phyloP scores from a whole-genome alignment of 2,329 filamentous ascomycete genomes.

The Penicillium sp. region DNA sequence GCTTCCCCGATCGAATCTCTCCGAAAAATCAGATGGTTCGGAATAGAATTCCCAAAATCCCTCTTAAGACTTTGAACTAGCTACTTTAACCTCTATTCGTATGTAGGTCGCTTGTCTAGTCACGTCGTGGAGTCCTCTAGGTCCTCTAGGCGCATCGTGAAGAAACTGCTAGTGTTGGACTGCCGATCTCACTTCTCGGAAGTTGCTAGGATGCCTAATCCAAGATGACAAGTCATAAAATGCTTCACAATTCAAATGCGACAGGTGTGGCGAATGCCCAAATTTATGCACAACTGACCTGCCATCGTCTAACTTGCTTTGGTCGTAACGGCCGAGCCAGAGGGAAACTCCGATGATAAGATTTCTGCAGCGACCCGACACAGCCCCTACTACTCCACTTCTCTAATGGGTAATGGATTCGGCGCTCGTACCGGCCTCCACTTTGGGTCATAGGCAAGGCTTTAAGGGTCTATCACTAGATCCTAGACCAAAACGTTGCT shows the following conservation, averaged over 20 bases:
- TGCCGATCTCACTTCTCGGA: not conserved
- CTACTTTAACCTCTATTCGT: no score
- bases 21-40: no score
- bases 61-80: no score
- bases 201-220: not conserved
- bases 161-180: no score
- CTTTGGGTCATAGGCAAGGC: not conserved
- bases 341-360: not conserved
- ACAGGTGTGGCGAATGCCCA: not conserved
- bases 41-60: no score
- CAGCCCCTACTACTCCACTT: not conserved
- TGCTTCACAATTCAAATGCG: not conserved
- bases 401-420: slow-evolving; percentile 1
- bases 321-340: not conserved
- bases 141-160: no score
- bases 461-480: no score
- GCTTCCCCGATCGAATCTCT: no score
- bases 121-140: no score
- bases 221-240: not conserved
- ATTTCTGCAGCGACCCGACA: not conserved
- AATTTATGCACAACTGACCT: not conserved
- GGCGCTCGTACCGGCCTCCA: slow-evolving; percentile 1
- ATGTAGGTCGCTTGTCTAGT: no score
- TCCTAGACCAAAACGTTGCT: no score
- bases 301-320: not conserved